Conservation (phyloP, 208 protist genomes). For the Hexamita inflata region DNA sequence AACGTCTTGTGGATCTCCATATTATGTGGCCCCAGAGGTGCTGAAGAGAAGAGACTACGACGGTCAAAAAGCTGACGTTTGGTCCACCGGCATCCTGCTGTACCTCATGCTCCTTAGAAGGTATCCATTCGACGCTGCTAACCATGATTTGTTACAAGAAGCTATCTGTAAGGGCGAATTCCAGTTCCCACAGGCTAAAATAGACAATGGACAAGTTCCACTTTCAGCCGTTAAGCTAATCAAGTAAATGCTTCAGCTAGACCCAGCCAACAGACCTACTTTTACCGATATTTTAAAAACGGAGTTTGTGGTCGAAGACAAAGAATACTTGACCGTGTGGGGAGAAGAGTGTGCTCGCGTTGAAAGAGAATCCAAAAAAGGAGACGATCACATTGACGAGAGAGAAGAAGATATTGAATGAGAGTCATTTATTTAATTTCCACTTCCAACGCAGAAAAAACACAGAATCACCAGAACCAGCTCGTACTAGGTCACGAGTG, state of each 20-base stretch:
- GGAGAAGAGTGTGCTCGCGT: not conserved
- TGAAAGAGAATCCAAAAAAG: no score
- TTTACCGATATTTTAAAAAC: slow-evolving; percentile 21
- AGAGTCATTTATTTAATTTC: no score
- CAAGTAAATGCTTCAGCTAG: slow-evolving; percentile 4
- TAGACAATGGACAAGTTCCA: slow-evolving; percentile 5
- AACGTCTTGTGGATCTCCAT: slow-evolving; percentile 34
- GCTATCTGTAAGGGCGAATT: slow-evolving; percentile 2
- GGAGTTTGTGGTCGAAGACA: not conserved
- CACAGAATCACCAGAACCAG: no score
- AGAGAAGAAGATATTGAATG: no score
- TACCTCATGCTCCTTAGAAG: slow-evolving; percentile 15
- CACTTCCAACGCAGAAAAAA: no score
- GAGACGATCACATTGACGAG: no score
- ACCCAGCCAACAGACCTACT: slow-evolving; percentile 15
- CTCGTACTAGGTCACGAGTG: no score
- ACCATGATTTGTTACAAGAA: not conserved
- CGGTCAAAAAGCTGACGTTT: slow-evolving; percentile 32
- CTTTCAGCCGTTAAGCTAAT: not conserved
- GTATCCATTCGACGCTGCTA: slow-evolving; percentile 7
- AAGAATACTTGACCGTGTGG: not conserved
- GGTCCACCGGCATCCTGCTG: slow-evolving; percentile 33
- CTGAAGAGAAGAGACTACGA: slow-evolving; percentile 29
- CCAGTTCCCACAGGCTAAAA: not conserved
- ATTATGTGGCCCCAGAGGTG: slow-evolving; percentile 33